A percentile compares a stretch with the other conserved stretches of the same genome.
phyloP scores from a whole-genome alignment of 1,284 basidiomycete genomes.

The Ceratobasidium sp. region DNA sequence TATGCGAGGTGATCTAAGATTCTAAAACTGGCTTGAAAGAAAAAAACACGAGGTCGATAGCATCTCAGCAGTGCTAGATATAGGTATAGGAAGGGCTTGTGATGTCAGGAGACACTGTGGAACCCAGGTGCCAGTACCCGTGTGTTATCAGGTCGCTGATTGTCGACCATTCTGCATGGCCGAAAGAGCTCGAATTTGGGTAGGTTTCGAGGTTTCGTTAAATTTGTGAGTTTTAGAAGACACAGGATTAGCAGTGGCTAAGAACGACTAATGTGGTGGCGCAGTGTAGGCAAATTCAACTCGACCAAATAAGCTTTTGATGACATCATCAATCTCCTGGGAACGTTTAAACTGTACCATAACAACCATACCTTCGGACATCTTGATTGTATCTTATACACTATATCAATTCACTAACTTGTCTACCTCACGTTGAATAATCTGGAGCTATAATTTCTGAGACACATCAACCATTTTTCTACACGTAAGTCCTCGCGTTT shows the following conservation, averaged over 20 bases:
- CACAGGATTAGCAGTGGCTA: too few relatives aligned
- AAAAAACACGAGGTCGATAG: neutral
- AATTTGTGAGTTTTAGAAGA: too few relatives aligned
- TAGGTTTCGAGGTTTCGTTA: too few relatives aligned
- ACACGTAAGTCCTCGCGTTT: neutral
- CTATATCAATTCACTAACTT: neutral
- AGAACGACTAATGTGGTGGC: too few relatives aligned
- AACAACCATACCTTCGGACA: slow-evolving; percentile 1
- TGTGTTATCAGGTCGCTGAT: neutral
- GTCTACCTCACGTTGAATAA: neutral
- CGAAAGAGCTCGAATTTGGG: too few relatives aligned
- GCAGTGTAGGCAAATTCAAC: neutral
- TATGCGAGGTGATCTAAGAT: neutral
- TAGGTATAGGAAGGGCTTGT: neutral
- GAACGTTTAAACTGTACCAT: neutral
- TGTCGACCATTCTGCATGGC: too few relatives aligned
- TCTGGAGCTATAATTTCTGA: neutral
- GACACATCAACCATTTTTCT: too few relatives aligned
- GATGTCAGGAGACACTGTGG: neutral
- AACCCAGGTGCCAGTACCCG: neutral
- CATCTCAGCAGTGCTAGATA: neutral
- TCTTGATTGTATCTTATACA: slow-evolving; percentile 2
- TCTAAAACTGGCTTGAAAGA: neutral
- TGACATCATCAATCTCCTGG: slow-evolving; percentile 9
- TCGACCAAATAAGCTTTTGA: slow-evolving; percentile 2